phyloP scores from a whole-genome alignment of 192 early-diverging fungal genomes.

The Umbelopsis isabellina region DNA sequence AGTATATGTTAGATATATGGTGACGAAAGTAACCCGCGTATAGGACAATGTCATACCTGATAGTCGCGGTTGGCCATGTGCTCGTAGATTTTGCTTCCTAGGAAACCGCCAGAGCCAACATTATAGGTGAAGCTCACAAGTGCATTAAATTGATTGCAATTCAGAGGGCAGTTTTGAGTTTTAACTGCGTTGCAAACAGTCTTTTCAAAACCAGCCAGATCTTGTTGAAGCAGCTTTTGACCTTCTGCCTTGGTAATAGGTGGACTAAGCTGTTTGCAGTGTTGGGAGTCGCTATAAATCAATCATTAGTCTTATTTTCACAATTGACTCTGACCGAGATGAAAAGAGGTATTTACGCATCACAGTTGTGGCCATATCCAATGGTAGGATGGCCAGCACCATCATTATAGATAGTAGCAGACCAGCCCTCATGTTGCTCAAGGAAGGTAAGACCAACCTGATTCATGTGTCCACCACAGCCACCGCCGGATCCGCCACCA shows the following conservation, averaged over 20 bases:
- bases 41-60: background rate
- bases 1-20: background rate
- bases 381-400: background rate
- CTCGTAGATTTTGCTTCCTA: constrained; percentile 2
- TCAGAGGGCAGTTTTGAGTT: constrained; percentile 4
- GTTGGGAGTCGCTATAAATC: background rate
- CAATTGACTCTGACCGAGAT: background rate
- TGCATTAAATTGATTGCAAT: constrained; percentile 7
- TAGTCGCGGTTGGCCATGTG: constrained; percentile 8
- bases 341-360: background rate
- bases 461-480: constrained; percentile 14
- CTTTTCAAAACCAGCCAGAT: background rate
- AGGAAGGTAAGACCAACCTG: background rate
- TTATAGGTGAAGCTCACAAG: constrained; percentile 16
- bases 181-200: constrained; percentile 1
- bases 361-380: constrained; percentile 14
- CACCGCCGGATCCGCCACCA: background rate
- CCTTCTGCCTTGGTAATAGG: background rate
- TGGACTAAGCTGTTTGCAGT: constrained; percentile 4
- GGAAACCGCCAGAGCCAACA: background rate
- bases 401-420: background rate
- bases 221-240: background rate
- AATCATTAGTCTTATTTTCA: background rate
- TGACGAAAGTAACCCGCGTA: background rate
- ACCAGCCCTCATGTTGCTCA: background rate